Evolutionary conservation across 1,139 yeast genomes (phyloP), one percentile per base, ranked within the genome.

Genomic region (Blastobotrys indianensis): DNA sequence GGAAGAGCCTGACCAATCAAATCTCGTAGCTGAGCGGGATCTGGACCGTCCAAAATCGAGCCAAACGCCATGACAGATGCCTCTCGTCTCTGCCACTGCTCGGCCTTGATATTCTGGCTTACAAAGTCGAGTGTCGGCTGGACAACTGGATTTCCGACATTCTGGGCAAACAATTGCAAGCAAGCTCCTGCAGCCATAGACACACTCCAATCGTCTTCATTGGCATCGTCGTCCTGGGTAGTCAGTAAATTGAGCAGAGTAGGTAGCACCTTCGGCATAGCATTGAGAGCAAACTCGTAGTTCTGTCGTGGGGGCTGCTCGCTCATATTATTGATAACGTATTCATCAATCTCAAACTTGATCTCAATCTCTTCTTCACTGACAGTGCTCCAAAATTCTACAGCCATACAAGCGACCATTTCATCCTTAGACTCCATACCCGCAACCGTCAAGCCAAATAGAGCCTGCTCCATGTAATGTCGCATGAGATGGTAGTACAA

Each of bases 21-120:
- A 10, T 66, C 67, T 46, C 77, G 77, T 57, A 87, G 73, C 60
- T 83, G 82, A 2, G 76, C 80, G 46, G 79, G 77, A 54, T 87
- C 94, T 23, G 97, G 97, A 15, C 98, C 98, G 57, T 90, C 97
- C 57, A 92, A 74, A 51, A 92, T 87, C 7, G 97, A 88, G 33
- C 98, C 98, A 65, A 92, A 92, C 0, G 98, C 97, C 98, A 92
- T 92, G 6, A 92, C 97, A 0, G 97, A 94, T 20, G 98, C 97
- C 69, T 92, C 98, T 59, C 96, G 82, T 48, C 79, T 70, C 67
- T 94, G 80, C 98, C 98, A 92, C 54, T 77, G 74, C 8, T 65
- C 59, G 29, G 75, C 68, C 8, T 67, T 66, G 47, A 92, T 76
- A 61, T 86, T 85, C 38, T 77, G 74, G 55, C 83, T 90, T 32